These are phyloP conservation scores for Jamesozyma lodderae DNA, from an alignment of 805 yeast species.

Conservation along the genomic window DNA sequence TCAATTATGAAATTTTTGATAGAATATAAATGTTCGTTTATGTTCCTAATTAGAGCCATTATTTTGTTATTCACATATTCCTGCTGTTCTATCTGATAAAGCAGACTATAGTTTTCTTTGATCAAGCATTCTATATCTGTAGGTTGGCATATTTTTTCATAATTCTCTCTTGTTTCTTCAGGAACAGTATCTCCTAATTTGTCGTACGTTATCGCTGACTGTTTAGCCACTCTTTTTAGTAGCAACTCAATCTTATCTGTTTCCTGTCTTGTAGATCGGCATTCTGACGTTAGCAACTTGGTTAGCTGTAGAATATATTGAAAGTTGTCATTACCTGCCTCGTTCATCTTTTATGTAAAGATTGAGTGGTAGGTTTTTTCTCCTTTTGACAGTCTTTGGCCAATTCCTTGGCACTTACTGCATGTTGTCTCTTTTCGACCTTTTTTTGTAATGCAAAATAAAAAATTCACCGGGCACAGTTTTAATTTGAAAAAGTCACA, in stretches of 20 bases:
- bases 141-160: constrained; percentile 6
- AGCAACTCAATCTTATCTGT: constrained; percentile 21
- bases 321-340: constrained; percentile 19
- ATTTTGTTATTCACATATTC: constrained; percentile 23
- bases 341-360: constrained; percentile 9
- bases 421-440: too few relatives aligned
- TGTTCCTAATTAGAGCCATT: constrained; percentile 19
- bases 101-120: constrained; percentile 20
- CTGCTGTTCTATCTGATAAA: constrained; percentile 26
- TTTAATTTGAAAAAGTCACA: too few relatives aligned
- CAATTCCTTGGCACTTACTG: too few relatives aligned
- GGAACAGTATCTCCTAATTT: constrained; percentile 11
- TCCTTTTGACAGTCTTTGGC: background rate
- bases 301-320: constrained; percentile 23
- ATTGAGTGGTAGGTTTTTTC: background rate
- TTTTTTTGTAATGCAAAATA: too few relatives aligned
- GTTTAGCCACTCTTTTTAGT: constrained; percentile 23
- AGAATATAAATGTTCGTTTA: constrained; percentile 23
- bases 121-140: constrained; percentile 15
- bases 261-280: constrained; percentile 23
- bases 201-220: constrained; percentile 22
- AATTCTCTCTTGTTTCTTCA: constrained; percentile 7
- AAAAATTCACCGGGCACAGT: too few relatives aligned
- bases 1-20: constrained; percentile 25
- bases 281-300: constrained; percentile 18